These are phyloP conservation scores for Cudoniella acicularis DNA, from an alignment of 495 filamentous ascomycete species.

Conservation along the genomic window DNA sequence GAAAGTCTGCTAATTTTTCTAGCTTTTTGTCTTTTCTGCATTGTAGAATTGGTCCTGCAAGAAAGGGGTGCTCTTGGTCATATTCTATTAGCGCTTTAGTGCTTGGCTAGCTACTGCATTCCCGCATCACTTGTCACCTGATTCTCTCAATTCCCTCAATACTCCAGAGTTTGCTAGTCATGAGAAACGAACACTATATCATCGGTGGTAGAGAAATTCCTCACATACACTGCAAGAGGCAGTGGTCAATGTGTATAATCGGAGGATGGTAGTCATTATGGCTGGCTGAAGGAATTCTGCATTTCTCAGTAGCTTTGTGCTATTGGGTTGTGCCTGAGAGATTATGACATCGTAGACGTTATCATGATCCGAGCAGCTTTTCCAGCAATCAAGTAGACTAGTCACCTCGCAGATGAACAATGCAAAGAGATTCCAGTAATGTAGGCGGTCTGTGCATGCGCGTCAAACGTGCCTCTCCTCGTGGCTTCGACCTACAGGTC, in stretches of 20 bases:
- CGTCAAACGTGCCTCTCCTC: too few species aligned
- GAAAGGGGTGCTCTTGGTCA: slow-evolving; percentile 22
- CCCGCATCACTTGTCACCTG: slow-evolving; percentile 7
- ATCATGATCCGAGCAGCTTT: slow-evolving; percentile 11
- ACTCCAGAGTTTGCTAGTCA: slow-evolving; percentile 12
- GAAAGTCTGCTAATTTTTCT: slow-evolving; percentile 8
- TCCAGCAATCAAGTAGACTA: slow-evolving; percentile 17
- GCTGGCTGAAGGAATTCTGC: slow-evolving; percentile 2
- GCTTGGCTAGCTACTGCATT: slow-evolving; percentile 18
- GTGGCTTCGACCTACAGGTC: too few species aligned
- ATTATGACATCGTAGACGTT: slow-evolving; percentile 7
- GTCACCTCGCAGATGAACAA: slow-evolving; percentile 26
- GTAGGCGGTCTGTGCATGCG: slow-evolving; percentile 1
- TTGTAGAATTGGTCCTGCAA: slow-evolving; percentile 51
- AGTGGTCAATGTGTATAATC: slow-evolving; percentile 9
- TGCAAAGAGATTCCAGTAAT: slow-evolving; percentile 20
- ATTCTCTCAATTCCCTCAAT: slow-evolving; percentile 8
- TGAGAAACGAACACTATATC: slow-evolving; percentile 16
- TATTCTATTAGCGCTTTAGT: slow-evolving; percentile 25
- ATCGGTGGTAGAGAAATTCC: slow-evolving; percentile 8
- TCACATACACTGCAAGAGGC: slow-evolving; percentile 7
- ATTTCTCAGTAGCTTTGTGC: slow-evolving; percentile 10
- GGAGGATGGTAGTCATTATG: slow-evolving; percentile 11
- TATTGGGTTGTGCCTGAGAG: background rate
- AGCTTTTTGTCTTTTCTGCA: slow-evolving; percentile 99